Conservation (phyloP, 768 basidiomycete species). For the Pulveroboletus sp. region DNA sequence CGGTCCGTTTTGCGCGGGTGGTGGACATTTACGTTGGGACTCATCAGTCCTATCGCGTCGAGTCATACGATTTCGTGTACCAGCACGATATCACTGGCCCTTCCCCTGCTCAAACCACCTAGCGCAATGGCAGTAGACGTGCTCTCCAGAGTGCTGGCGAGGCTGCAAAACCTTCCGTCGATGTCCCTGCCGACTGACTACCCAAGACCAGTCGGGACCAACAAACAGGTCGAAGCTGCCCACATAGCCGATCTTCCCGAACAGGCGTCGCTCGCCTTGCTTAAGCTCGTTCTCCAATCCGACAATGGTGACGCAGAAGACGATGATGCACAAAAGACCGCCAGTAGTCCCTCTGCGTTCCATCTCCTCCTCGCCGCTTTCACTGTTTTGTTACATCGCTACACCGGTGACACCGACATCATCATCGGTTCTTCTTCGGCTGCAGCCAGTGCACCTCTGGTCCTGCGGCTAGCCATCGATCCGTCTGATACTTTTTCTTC, state of each 20-base stretch:
- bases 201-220: constrained; percentile 69
- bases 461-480: constrained; percentile 79
- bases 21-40: too few species aligned
- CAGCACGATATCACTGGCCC: too few species aligned
- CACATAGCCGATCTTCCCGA: constrained; percentile 68
- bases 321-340: constrained; percentile 38
- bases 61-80: constrained; percentile 2
- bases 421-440: constrained; percentile 87
- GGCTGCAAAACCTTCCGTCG: constrained; percentile 78
- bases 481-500: constrained; percentile 87
- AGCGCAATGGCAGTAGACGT: constrained; percentile 25
- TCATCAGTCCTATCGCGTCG: not conserved
- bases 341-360: constrained; percentile 70
- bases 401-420: constrained; percentile 93
- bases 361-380: constrained; percentile 93
- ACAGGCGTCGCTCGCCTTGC: constrained; percentile 68
- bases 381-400: constrained; percentile 83
- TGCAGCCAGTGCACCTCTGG: constrained; percentile 66
- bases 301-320: constrained; percentile 50
- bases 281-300: constrained; percentile 75
- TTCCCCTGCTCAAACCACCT: not conserved
- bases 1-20: too few species aligned
- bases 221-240: constrained; percentile 81
- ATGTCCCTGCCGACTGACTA: constrained; percentile 96
- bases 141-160: constrained; percentile 52